phyloP scores from a whole-genome alignment of 2,329 filamentous ascomycete species.

The Scopulariopsis brevicaulis region DNA sequence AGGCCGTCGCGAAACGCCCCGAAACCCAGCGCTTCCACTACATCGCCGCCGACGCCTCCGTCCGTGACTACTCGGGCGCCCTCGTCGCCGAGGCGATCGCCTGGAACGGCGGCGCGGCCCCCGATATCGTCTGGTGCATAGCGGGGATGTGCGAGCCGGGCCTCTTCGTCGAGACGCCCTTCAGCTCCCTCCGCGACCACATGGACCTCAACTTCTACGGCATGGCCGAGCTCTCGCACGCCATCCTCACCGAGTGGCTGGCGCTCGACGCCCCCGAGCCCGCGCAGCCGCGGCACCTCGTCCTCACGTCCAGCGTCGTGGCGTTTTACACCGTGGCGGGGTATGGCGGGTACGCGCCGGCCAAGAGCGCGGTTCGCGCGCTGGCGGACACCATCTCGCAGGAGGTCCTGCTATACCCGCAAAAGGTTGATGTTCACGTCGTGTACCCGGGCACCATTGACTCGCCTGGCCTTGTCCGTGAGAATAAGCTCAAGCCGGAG shows the following conservation, averaged over 20 bases:
- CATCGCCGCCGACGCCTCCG: constrained; percentile 73
- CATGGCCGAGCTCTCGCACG: constrained; percentile 74
- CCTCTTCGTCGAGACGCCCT: constrained; percentile 65
- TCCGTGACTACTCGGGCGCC: constrained; percentile 54
- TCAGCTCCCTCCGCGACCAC: constrained; percentile 56
- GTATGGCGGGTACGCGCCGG: constrained; percentile 72
- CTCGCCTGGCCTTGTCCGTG: constrained; percentile 61
- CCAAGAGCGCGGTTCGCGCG: constrained; percentile 75
- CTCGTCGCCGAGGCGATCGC: constrained; percentile 60
- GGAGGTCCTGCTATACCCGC: constrained; percentile 79
- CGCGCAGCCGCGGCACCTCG: constrained; percentile 57
- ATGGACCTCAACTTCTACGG: constrained; percentile 95
- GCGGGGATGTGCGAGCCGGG: constrained; percentile 65
- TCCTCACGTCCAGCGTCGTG: constrained; percentile 73
- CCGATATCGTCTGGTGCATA: constrained; percentile 86
- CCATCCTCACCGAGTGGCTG: constrained; percentile 67
- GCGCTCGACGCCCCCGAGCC: constrained; percentile 30
- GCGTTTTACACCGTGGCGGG: constrained; percentile 70
- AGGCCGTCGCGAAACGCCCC: constrained; percentile 56
- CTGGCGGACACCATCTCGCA: constrained; percentile 75
- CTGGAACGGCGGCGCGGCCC: constrained; percentile 66
- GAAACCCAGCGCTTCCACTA: constrained; percentile 67
- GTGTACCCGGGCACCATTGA: constrained; percentile 79
- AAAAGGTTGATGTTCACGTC: constrained; percentile 68
- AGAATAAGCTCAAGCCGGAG: constrained; percentile 69